Evolutionary conservation across 129 eudicot species (phyloP).

Genomic region (Solidago caesia): DNA sequence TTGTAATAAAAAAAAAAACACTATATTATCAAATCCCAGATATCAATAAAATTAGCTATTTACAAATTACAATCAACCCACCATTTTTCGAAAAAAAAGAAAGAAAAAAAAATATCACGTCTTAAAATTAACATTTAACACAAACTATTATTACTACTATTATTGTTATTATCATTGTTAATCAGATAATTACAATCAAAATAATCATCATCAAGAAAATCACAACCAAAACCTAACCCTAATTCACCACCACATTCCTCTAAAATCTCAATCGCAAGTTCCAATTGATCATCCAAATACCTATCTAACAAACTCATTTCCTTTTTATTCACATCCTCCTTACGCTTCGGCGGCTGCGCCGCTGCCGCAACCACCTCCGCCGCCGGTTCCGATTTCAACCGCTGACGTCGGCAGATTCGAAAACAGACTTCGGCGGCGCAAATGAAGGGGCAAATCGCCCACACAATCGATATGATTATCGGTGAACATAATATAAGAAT

Average conservation of each 20-base stretch:
- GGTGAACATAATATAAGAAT: constrained; percentile 46
- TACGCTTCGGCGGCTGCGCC: neutral
- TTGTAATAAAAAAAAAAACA: neutral
- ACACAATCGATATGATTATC: constrained; percentile 46
- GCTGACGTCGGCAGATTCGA: constrained; percentile 32
- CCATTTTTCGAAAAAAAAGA: neutral
- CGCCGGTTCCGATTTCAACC: constrained; percentile 18
- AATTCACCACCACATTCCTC: constrained; percentile 44
- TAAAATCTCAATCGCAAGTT: constrained; percentile 43
- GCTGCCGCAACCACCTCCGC: neutral
- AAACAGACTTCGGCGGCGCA: constrained; percentile 40
- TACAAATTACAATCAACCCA: no score
- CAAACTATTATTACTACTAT: neutral
- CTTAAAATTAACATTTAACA: neutral
- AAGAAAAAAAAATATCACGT: constrained; percentile 14
- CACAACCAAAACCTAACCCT: constrained; percentile 33
- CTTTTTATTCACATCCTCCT: constrained; percentile 17
- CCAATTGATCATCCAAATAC: constrained; percentile 61
- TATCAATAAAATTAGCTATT: no score
- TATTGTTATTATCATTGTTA: neutral
- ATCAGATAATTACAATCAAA: constrained; percentile 22
- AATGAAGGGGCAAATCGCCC: constrained; percentile 37
- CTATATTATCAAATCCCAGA: no score
- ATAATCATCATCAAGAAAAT: constrained; percentile 32
- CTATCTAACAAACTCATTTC: constrained; percentile 47